Percentiles rank a stretch among this genome's conserved stretches.
Evolutionary conservation across 1,139 yeast genomes (phyloP).

Genomic region (Diutina scorzettiae): DNA sequence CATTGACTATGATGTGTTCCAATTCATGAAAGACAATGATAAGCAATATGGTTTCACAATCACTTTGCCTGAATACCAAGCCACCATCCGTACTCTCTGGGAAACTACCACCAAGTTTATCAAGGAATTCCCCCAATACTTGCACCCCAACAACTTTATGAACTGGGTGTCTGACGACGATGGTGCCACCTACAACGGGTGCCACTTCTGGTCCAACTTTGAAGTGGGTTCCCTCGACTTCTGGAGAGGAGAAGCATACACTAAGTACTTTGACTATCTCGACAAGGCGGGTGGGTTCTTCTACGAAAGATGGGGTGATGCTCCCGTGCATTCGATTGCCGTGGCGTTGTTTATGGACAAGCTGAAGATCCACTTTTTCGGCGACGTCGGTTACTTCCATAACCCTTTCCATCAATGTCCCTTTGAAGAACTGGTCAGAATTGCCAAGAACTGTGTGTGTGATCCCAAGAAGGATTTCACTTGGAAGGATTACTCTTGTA

Average conservation of each 20-base stretch:
- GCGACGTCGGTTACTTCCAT: conserved; percentile 6
- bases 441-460: conserved; percentile 37
- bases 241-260: conserved; percentile 5
- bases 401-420: conserved; percentile 6
- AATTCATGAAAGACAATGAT: conserved; percentile 7
- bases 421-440: conserved; percentile 30
- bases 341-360: conserved; percentile 6
- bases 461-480: conserved; percentile 40
- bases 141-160: conserved; percentile 6
- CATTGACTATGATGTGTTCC: conserved; percentile 7
- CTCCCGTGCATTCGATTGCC: conserved; percentile 6
- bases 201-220: conserved; percentile 6
- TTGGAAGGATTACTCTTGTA: conserved; percentile 43
- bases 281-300: conserved; percentile 6
- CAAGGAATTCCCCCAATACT: conserved; percentile 6
- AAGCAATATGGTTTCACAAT: conserved; percentile 7
- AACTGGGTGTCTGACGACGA: conserved; percentile 1
- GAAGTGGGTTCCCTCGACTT: conserved; percentile 4
- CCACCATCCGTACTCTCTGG: conserved; percentile 5
- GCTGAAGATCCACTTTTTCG: conserved; percentile 5
- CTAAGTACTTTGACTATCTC: conserved; percentile 6
- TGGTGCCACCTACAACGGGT: conserved; percentile 5
- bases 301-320: conserved; percentile 6
- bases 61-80: conserved; percentile 1
- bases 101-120: not conserved